Evolutionary conservation across 139 green algal species (phyloP).

Genomic region (Pleodorina starrii): DNA sequence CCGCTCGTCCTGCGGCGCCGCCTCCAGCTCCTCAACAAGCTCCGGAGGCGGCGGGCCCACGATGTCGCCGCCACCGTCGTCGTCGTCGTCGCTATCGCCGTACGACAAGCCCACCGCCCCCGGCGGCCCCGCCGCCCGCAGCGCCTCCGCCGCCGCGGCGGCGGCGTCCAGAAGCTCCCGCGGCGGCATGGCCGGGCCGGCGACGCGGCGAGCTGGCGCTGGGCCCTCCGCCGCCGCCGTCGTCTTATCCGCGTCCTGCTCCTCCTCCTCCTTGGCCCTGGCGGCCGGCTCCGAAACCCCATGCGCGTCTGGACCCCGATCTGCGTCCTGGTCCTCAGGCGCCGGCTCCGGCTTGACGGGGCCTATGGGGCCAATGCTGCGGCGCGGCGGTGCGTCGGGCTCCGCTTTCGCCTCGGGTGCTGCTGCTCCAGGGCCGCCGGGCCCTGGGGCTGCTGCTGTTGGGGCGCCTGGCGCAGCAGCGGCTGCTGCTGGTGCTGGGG

Average conservation of each 20-base stretch:
- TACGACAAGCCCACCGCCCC: neutral
- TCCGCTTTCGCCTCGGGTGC: neutral
- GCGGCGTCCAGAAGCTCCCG: conserved; percentile 72
- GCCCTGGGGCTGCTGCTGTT: neutral
- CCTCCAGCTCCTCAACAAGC: conserved; percentile 71
- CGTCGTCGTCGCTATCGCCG: conserved; percentile 60
- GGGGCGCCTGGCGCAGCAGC: neutral
- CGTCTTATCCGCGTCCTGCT: neutral
- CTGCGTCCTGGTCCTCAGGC: neutral
- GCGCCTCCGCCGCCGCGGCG: conserved; percentile 47
- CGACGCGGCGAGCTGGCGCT: neutral
- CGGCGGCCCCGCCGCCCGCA: neutral
- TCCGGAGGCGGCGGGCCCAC: conserved; percentile 83
- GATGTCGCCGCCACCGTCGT: conserved; percentile 58
- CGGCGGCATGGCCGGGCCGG: conserved; percentile 65
- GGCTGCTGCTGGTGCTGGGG: neutral
- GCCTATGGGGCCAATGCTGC: neutral
- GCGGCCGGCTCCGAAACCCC: neutral
- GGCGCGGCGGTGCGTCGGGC: neutral
- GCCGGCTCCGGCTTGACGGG: neutral
- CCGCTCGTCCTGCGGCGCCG: conserved; percentile 55
- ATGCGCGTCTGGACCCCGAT: neutral
- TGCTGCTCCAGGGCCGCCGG: no score
- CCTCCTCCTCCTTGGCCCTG: neutral
- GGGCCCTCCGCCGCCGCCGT: neutral